These are phyloP conservation scores for Chaetomidium leptoderma DNA, from an alignment of 495 filamentous ascomycete species.

Conservation along the genomic window DNA sequence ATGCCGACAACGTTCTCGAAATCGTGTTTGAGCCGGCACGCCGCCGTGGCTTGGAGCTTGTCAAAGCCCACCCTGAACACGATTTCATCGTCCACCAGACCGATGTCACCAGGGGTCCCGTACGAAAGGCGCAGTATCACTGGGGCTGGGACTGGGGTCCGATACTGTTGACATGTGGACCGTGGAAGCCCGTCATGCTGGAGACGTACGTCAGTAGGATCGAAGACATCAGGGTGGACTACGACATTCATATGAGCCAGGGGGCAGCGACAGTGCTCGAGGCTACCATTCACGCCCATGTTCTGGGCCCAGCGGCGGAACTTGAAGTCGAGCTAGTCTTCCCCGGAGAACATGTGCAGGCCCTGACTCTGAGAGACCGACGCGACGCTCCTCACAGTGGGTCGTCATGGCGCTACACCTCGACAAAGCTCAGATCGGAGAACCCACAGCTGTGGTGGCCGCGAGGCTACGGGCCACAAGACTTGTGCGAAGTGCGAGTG, in stretches of 20 bases:
- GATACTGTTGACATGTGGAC: slow-evolving; percentile 64
- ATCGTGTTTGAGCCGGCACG: slow-evolving; percentile 46
- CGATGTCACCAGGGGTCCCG: slow-evolving; percentile 39
- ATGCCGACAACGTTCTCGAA: slow-evolving; percentile 28
- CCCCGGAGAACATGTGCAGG: background rate
- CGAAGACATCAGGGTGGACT: slow-evolving; percentile 50
- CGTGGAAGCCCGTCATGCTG: slow-evolving; percentile 64
- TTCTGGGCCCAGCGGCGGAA: slow-evolving; percentile 6
- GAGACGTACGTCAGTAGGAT: slow-evolving; percentile 59
- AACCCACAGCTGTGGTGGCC: slow-evolving; percentile 42
- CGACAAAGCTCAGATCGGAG: slow-evolving; percentile 20
- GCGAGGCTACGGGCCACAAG: slow-evolving; percentile 59
- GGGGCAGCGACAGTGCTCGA: slow-evolving; percentile 28
- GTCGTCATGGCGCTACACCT: slow-evolving; percentile 9
- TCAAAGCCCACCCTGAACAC: slow-evolving; percentile 41
- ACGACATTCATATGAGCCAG: slow-evolving; percentile 33
- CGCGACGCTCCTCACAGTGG: background rate
- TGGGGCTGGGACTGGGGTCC: slow-evolving; percentile 82
- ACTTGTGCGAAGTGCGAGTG: slow-evolving; percentile 55
- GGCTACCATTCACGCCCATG: slow-evolving; percentile 37
- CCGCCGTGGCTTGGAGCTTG: slow-evolving; percentile 36
- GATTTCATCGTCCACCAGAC: slow-evolving; percentile 47
- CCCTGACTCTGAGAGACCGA: background rate
- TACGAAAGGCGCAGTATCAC: slow-evolving; percentile 47
- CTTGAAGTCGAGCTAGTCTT: slow-evolving; percentile 6